Evolutionary conservation across 495 filamentous ascomycete genomes (phyloP).

Genomic region (Penicillium fimorum): DNA sequence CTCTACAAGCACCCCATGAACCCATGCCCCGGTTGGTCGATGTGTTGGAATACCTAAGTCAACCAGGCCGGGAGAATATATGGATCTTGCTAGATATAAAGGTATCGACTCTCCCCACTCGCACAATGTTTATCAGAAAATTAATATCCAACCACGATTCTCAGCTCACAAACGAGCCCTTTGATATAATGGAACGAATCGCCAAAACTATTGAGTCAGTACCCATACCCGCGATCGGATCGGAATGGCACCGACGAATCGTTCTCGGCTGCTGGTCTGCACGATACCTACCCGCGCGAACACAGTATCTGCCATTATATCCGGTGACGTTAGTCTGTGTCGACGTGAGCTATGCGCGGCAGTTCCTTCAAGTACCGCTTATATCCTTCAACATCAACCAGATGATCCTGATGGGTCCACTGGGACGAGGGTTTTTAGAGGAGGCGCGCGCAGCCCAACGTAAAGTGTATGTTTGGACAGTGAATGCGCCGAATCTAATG

Average conservation of each 20-base stretch:
- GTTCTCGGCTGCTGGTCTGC: constrained; percentile 79
- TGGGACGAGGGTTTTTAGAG: constrained; percentile 61
- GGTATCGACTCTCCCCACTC: constrained; percentile 33
- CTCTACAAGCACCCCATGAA: constrained; percentile 63
- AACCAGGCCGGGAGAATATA: constrained; percentile 57
- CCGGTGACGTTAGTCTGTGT: constrained; percentile 71
- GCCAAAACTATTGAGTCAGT: constrained; percentile 59
- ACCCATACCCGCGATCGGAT: constrained; percentile 31
- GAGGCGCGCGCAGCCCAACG: constrained; percentile 54
- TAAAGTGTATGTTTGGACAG: constrained; percentile 76
- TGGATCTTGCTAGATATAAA: constrained; percentile 93
- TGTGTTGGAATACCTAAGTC: constrained; percentile 66
- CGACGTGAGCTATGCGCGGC: constrained; percentile 63
- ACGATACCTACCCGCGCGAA: constrained; percentile 59
- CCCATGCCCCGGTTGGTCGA: constrained; percentile 75
- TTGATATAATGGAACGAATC: constrained; percentile 64
- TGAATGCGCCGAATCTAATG: constrained; percentile 74
- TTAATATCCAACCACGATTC: constrained; percentile 1
- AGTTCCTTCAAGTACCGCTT: constrained; percentile 57
- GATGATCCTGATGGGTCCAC: constrained; percentile 59
- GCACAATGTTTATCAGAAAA: not conserved
- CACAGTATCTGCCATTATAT: constrained; percentile 63
- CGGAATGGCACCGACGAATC: constrained; percentile 67
- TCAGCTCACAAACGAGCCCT: constrained; percentile 65
- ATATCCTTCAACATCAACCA: constrained; percentile 77